Evolutionary conservation across 305 asterid genomes (phyloP).

Genomic region (Salvia sclarea): DNA sequence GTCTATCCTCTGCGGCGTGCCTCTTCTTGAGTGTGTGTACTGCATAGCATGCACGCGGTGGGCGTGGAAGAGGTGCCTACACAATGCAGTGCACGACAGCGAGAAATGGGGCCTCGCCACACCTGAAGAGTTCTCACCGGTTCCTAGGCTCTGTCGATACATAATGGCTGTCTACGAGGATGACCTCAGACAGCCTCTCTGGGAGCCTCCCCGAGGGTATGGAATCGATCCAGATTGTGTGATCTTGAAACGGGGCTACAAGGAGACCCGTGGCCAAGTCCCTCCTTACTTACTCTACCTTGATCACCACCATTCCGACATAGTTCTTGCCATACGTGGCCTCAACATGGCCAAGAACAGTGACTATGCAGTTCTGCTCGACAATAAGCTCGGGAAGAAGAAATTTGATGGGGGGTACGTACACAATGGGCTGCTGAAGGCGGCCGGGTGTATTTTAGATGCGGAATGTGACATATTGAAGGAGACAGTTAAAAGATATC

Average conservation of each 20-base stretch:
- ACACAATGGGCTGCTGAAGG: conserved; percentile 81
- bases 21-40: conserved; percentile 78
- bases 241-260: conserved; percentile 50
- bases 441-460: conserved; percentile 73
- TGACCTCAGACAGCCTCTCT: conserved; percentile 58
- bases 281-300: conserved; percentile 75
- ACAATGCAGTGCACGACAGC: conserved; percentile 76
- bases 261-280: conserved; percentile 54
- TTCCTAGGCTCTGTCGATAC: conserved; percentile 84
- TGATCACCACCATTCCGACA: conserved; percentile 71
- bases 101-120: conserved; percentile 71
- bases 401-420: conserved; percentile 88
- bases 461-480: conserved; percentile 60
- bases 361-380: conserved; percentile 76
- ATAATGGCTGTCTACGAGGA: conserved; percentile 74
- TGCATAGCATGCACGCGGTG: conserved; percentile 78
- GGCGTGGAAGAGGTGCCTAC: conserved; percentile 90
- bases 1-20: conserved; percentile 79
- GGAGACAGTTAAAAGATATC: conserved; percentile 60
- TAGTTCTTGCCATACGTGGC: conserved; percentile 91
- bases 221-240: conserved; percentile 63
- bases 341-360: conserved; percentile 81
- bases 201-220: conserved; percentile 75
- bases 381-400: conserved; percentile 75
- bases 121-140: conserved; percentile 72